Conservation (phyloP, 345 rosid genomes). For the Eucalyptus paniculata region DNA sequence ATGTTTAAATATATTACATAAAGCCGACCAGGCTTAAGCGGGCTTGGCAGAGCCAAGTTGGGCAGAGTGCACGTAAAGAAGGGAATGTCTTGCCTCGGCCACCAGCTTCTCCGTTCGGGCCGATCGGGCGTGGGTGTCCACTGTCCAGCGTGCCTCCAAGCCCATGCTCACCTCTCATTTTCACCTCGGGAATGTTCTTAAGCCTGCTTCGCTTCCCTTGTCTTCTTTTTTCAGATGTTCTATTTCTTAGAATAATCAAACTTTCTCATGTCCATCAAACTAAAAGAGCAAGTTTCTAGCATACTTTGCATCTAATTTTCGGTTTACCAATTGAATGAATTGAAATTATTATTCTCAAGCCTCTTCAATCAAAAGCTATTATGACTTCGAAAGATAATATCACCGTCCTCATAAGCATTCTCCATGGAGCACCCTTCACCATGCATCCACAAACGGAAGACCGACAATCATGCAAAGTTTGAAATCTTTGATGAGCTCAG, state of each 20-base stretch:
- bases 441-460: not conserved
- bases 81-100: not conserved
- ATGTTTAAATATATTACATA: not conserved
- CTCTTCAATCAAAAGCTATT: not conserved
- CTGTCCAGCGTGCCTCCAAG: not conserved
- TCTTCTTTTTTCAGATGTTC: not conserved
- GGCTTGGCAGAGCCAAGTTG: not conserved
- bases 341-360: not conserved
- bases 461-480: not conserved
- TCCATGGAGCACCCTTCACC: not conserved
- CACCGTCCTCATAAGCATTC: rapidly evolving
- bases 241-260: not conserved
- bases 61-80: not conserved
- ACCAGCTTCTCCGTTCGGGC: not conserved
- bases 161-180: not conserved
- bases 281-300: not conserved
- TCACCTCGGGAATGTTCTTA: not conserved
- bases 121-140: not conserved
- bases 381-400: not conserved
- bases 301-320: not conserved
- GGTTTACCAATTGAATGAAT: not conserved
- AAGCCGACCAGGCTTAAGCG: not conserved
- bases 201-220: not conserved
- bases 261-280: not conserved
- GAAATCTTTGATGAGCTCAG: not conserved